Conservation (phyloP, 2,329 filamentous ascomycete species). For the Chrysoporthe deuterocubensis region DNA sequence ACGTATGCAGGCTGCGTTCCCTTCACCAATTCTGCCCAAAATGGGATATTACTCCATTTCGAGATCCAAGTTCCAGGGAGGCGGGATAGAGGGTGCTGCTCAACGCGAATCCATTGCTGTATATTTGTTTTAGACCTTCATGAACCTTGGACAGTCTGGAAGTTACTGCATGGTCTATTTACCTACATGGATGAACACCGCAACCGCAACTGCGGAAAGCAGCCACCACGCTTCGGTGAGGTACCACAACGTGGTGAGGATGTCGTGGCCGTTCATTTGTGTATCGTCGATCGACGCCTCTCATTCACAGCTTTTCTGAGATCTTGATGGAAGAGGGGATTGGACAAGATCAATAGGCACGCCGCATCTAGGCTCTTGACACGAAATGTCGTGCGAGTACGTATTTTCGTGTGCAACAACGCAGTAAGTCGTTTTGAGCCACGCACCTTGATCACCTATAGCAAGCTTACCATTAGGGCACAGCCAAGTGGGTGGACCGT, state of each 20-base stretch:
- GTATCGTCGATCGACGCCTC: background rate
- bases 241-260: constrained; percentile 13
- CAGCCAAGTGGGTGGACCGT: constrained; percentile 1
- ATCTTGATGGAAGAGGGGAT: background rate
- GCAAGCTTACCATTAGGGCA: constrained; percentile 1
- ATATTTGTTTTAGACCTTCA: background rate
- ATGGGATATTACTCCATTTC: constrained; percentile 31
- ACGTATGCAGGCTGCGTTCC: constrained; percentile 32
- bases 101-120: constrained; percentile 21
- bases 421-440: background rate
- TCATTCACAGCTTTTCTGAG: background rate
- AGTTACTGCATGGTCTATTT: background rate
- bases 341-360: background rate
- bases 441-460: constrained; percentile 5
- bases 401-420: background rate
- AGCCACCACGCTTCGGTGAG: constrained; percentile 8
- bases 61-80: constrained; percentile 36
- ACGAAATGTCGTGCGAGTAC: background rate
- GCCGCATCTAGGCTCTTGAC: background rate
- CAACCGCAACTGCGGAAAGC: constrained; percentile 9
- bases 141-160: background rate
- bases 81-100: constrained; percentile 28
- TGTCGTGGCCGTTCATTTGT: constrained; percentile 10
- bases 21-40: constrained; percentile 24
- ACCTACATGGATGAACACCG: constrained; percentile 15